Evolutionary conservation across 306 rosid genomes (phyloP), one percentile per base, ranked within the genome.

Genomic region (Prunus campanulata): DNA sequence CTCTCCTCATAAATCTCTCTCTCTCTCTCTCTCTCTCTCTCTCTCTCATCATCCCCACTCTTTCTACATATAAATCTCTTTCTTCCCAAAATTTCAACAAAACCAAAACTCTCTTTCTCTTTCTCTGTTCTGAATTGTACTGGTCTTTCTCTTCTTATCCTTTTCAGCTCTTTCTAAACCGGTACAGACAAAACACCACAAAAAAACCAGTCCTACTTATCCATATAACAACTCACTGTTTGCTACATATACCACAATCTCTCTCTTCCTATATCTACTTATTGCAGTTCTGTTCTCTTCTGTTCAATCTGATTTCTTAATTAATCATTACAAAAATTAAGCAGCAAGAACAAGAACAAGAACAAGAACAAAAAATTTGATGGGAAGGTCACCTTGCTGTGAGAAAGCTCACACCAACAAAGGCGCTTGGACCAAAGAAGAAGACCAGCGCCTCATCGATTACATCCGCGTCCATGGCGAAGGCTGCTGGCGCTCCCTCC

Each of bases 401-500:
- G 96, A 90, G 74, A 90, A 90, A 81, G 87, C 87, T 1, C 96
- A 90, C 70, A 90, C 91, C 74, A 90, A 88, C 78, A 90, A 88
- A 76, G 96, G 92, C 5, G 91, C 96, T 5, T 90, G 96, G 96
- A 88, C 96, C 74, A 88, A 83, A 79, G 96, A 90, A 3, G 96
- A 90, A 78, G 96, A 90, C 69, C 96, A 88, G 51, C 92, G 89
- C 81, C 89, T 90, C 27, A 81, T 88, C 56, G 89, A 90, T 54
- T 83, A 90, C 77, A 88, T 90, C 68, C 90, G 92, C 55, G 20
- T 77, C 75, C 96, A 88, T 13, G 96, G 96, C 47, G 92, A 90
- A 66, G 96, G 96, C n/a, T 86, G 89, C 72, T 90, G 96, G 96
- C 92, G 96, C 5, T 88, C 92, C 70, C 96, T 90, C 55, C 96